Base-by-base conservation (phyloP, 768 basidiomycete species). In the Mycena albidolilacea region DNA sequence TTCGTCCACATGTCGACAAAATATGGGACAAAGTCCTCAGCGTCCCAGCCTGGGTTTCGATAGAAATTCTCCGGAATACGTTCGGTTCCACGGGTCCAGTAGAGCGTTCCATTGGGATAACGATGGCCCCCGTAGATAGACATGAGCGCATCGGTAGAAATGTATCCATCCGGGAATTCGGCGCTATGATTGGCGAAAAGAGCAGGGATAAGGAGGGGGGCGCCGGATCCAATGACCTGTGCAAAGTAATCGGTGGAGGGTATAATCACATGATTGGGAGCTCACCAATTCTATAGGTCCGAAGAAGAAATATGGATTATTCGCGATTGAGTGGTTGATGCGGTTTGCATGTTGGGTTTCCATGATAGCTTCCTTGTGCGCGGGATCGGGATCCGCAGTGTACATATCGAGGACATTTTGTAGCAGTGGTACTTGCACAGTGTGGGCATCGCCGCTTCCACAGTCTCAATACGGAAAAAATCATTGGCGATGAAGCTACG, bases 11-110 rank as follows among this genome's bases (percentile, higher is more conserved):
- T 39, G 14, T 48, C 46, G 15, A 6, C 12, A 60, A 11, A 1
- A 71, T 12, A 15, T 60, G 55, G 21, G 44, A 23, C 9, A 65
- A 10, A 10, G 39, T 48, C 46, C 46, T 15, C 37, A 38, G 12
- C 38, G 37, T 39, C 44, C 44, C n/a, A 35, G 21, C 21, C 12
- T 19, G 54, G 35, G 7, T 37, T 63, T 58, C 11, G 41, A 7
- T 67, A 74, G 50, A 59, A 74, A n/a, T 62, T 62, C 12, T 46
- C 23, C 3, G 69, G 73, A n/a, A 74, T 67, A 19, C 61, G 69
- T 52, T 74, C 73, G 4, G 38, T 48, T 2, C 64, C 73, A 12
- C 35, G 48, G 48, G 15, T 54, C 39, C 44, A 38, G 4, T 6
- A 17, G 11, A 58, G 15, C 30, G 23, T 30, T n/a, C 65, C 58